phyloP scores from a whole-genome alignment of 1,284 basidiomycete genomes.

The Ganoderma multipileum region DNA sequence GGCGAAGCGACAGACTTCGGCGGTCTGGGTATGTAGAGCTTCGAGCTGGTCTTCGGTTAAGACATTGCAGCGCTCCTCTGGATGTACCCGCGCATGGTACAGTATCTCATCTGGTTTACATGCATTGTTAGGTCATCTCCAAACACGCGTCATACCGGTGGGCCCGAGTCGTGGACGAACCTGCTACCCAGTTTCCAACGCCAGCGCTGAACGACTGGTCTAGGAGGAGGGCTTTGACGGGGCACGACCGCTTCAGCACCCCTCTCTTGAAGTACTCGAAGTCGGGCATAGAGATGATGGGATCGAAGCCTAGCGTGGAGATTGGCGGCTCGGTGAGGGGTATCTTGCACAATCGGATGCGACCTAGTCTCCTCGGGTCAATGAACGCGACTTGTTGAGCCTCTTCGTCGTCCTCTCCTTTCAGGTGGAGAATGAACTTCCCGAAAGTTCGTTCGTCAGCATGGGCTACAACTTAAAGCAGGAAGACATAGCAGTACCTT shows the following conservation, averaged over 20 bases:
- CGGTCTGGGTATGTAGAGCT: slow-evolving; percentile 63
- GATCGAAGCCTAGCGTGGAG: slow-evolving; percentile 79
- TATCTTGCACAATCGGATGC: slow-evolving; percentile 67
- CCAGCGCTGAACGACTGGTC: slow-evolving; percentile 86
- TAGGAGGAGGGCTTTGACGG: slow-evolving; percentile 81
- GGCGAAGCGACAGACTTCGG: slow-evolving; percentile 67
- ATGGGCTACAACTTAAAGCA: no score
- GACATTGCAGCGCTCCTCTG: slow-evolving; percentile 71
- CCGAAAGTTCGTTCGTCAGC: not conserved
- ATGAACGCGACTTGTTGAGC: slow-evolving; percentile 65
- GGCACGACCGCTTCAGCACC: slow-evolving; percentile 67
- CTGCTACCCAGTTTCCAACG: slow-evolving; percentile 87
- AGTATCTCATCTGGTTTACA: slow-evolving; percentile 71
- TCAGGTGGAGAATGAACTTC: slow-evolving; percentile 71
- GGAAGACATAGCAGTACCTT: slow-evolving; percentile 53
- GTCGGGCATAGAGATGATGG: slow-evolving; percentile 75
- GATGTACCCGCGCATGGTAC: slow-evolving; percentile 81
- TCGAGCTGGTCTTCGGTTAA: slow-evolving; percentile 59
- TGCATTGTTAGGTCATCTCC: no score
- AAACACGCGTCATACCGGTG: no score
- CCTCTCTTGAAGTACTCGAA: slow-evolving; percentile 60
- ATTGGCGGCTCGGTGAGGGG: slow-evolving; percentile 75
- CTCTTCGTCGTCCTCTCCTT: slow-evolving; percentile 38
- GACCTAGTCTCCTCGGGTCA: slow-evolving; percentile 76
- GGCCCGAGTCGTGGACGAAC: slow-evolving; percentile 45